These are phyloP conservation scores for Glebionis coronaria DNA, from an alignment of 129 eudicot species.

Conservation along the genomic window DNA sequence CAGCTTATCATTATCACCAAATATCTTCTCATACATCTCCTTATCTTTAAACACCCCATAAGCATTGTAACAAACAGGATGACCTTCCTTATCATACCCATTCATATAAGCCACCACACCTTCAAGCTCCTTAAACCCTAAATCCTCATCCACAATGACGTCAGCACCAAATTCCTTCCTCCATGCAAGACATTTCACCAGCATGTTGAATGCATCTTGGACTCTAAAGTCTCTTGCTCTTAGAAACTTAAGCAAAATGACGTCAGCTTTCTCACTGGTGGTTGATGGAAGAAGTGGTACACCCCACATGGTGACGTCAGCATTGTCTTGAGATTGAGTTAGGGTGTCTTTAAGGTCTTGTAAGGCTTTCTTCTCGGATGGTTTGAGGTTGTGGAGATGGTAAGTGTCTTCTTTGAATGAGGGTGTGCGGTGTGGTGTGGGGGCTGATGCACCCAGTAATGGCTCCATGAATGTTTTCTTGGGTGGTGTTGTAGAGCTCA, in stretches of 20 bases:
- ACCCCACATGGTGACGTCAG: constrained; percentile 70
- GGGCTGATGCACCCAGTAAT: constrained; percentile 43
- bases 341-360: constrained; percentile 64
- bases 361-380: constrained; percentile 64
- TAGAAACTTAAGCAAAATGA: constrained; percentile 73
- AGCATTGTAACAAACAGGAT: constrained; percentile 92
- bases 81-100: constrained; percentile 76
- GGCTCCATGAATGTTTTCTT: constrained; percentile 51
- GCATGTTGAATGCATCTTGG: constrained; percentile 65
- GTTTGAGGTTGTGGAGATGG: constrained; percentile 64
- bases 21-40: constrained; percentile 72
- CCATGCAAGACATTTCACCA: constrained; percentile 64
- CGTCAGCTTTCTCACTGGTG: constrained; percentile 59
- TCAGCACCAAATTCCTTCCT: constrained; percentile 79
- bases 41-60: constrained; percentile 85
- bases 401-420: constrained; percentile 95
- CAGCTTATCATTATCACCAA: constrained; percentile 77
- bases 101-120: constrained; percentile 94
- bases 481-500: constrained; percentile 41
- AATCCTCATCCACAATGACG: constrained; percentile 63
- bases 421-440: constrained; percentile 58
- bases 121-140: constrained; percentile 81
- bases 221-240: constrained; percentile 85
- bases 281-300: constrained; percentile 37
- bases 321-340: constrained; percentile 23